phyloP scores from a whole-genome alignment of 345 rosid genomes.

The Euclidium syriacum region DNA sequence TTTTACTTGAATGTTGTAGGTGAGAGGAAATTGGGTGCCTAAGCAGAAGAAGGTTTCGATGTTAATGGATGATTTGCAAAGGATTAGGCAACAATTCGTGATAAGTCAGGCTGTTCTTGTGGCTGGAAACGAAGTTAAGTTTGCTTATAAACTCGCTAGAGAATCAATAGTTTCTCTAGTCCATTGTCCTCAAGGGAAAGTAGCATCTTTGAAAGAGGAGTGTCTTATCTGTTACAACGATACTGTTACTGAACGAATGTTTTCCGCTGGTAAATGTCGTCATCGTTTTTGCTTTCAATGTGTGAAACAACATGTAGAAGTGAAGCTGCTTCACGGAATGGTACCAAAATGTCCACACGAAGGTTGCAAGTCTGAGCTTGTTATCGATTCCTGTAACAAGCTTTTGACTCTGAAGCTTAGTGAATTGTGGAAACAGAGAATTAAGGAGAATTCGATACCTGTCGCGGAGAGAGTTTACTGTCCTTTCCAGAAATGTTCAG shows the following conservation, averaged over 20 bases:
- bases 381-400: conserved; percentile 43
- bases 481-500: conserved; percentile 68
- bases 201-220: conserved; percentile 40
- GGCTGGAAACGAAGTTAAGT: conserved; percentile 37
- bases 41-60: conserved; percentile 34
- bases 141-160: conserved; percentile 63
- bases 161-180: conserved; percentile 58
- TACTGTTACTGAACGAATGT: conserved; percentile 39
- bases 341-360: conserved; percentile 67
- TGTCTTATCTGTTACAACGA: conserved; percentile 64
- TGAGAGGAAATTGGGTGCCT: conserved; percentile 6
- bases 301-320: conserved; percentile 75
- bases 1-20: conserved; percentile 13
- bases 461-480: conserved; percentile 67
- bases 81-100: conserved; percentile 7
- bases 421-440: conserved; percentile 44
- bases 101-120: conserved; percentile 23
- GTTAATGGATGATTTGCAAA: conserved; percentile 23
- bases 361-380: conserved; percentile 53
- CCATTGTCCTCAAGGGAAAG: conserved; percentile 33
- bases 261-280: conserved; percentile 51
- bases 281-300: conserved; percentile 73
- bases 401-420: conserved; percentile 55
- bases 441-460: conserved; percentile 62
- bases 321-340: conserved; percentile 60